Conservation (phyloP, 179 eudicot genomes). For the Nepenthes alata region DNA sequence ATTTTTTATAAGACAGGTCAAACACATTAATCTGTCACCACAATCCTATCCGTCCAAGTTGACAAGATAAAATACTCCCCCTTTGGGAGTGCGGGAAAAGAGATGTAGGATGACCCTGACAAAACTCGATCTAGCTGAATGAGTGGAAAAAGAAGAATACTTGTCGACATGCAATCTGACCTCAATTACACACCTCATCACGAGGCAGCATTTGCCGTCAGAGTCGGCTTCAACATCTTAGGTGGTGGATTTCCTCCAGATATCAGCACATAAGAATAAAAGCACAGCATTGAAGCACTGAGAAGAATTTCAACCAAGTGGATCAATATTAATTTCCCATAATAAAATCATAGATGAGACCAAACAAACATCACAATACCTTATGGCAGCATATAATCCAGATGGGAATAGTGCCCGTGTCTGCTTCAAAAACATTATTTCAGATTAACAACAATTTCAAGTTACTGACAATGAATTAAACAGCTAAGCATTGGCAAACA, state of each 20-base stretch:
- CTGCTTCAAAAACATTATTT: constrained; percentile 26
- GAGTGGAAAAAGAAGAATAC: no score
- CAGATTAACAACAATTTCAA: neutral
- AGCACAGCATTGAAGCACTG: constrained; percentile 81
- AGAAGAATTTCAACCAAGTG: constrained; percentile 4
- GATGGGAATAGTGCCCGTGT: constrained; percentile 58
- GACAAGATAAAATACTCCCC: no score
- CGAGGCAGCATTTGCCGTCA: constrained; percentile 17
- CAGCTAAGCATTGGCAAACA: neutral
- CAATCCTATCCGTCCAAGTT: no score
- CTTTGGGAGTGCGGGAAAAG: no score
- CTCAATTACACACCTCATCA: constrained; percentile 11
- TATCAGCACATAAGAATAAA: constrained; percentile 64
- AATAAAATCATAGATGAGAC: neutral
- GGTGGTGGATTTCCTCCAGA: constrained; percentile 92
- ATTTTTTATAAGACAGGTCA: no score
- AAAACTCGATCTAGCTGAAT: no score
- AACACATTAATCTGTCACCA: no score
- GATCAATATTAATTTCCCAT: constrained; percentile 1
- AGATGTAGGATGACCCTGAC: no score
- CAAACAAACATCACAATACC: constrained; percentile 27
- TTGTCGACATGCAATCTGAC: no score
- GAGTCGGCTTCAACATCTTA: constrained; percentile 46
- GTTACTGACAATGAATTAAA: constrained; percentile 4
- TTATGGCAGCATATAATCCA: constrained; percentile 42